Evolutionary conservation across 2,329 filamentous ascomycete species (phyloP).

Genomic region (Cladosporium sp.): DNA sequence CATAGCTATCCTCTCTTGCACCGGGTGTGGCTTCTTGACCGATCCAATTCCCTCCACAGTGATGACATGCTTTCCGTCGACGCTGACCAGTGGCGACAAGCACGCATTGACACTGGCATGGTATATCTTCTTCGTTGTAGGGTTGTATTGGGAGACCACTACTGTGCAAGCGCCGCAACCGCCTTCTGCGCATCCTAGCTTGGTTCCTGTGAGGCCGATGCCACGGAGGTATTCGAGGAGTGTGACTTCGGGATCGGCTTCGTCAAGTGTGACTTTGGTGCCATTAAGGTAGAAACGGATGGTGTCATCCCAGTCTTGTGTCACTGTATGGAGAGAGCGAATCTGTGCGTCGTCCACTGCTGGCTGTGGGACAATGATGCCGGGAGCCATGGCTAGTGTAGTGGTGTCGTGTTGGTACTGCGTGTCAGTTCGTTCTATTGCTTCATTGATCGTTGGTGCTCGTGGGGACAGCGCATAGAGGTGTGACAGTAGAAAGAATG

Average conservation of each 20-base stretch:
- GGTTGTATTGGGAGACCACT: conserved; percentile 90
- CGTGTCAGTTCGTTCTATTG: neutral
- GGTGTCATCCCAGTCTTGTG: conserved; percentile 79
- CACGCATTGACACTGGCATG: conserved; percentile 97
- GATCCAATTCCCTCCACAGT: conserved; percentile 96
- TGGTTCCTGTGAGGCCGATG: conserved; percentile 91
- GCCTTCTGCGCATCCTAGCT: conserved; percentile 93
- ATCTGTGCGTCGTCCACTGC: conserved; percentile 50
- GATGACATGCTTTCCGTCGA: conserved; percentile 97
- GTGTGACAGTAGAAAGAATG: neutral
- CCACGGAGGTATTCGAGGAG: conserved; percentile 90
- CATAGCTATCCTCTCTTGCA: conserved; percentile 88
- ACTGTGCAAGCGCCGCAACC: conserved; percentile 97
- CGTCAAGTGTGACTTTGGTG: conserved; percentile 81
- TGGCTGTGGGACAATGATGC: conserved; percentile 50
- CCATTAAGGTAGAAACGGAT: conserved; percentile 94
- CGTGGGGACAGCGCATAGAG: neutral
- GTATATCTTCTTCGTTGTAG: conserved; percentile 88
- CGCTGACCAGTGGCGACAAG: conserved; percentile 84
- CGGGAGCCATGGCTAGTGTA: conserved; percentile 56
- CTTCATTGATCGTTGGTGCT: conserved; percentile 1
- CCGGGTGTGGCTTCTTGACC: conserved; percentile 80
- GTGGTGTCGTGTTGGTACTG: neutral
- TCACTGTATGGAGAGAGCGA: conserved; percentile 62
- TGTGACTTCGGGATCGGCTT: conserved; percentile 87